Evolutionary conservation across 257 asterid genomes (phyloP).

Genomic region (Sherardia arvensis): DNA sequence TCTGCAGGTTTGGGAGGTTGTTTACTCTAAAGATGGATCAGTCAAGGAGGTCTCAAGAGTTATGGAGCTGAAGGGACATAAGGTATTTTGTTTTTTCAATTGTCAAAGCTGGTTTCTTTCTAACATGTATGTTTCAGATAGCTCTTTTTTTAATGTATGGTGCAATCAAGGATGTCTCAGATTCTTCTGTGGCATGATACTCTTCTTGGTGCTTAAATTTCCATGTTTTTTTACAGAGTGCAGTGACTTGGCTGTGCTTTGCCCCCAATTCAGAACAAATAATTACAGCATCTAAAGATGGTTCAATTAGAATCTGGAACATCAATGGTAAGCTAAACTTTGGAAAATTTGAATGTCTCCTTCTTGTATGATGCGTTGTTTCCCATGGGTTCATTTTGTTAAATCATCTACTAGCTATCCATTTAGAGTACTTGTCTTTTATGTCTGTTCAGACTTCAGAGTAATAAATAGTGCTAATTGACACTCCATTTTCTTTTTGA

Average conservation of each 20-base stretch:
- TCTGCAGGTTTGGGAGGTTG: constrained; percentile 88
- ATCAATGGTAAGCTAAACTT: constrained; percentile 54
- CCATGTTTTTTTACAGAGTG: constrained; percentile 56
- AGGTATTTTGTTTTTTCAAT: constrained; percentile 37
- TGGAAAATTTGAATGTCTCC: not conserved
- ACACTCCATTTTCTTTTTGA: constrained; percentile 26
- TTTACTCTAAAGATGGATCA: constrained; percentile 84
- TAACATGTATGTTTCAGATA: too few relatives aligned
- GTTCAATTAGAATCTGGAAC: constrained; percentile 85
- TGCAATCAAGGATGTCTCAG: not conserved
- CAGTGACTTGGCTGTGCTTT: constrained; percentile 98
- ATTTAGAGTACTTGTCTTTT: not conserved
- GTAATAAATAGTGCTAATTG: constrained; percentile 12
- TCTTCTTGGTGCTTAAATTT: constrained; percentile 4
- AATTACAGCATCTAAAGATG: constrained; percentile 94
- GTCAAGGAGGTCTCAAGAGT: constrained; percentile 82
- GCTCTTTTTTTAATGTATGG: not conserved
- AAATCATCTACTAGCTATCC: not conserved
- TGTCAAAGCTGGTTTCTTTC: not conserved
- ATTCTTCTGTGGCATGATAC: constrained; percentile 1
- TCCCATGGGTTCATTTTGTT: not conserved
- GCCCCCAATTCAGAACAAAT: constrained; percentile 78
- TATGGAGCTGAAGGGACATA: constrained; percentile 99
- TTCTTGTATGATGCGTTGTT: not conserved
- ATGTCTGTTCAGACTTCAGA: constrained; percentile 5